These are phyloP conservation scores for Ministeria vibrans DNA, from an alignment of 78 protist species.

Conservation along the genomic window DNA sequence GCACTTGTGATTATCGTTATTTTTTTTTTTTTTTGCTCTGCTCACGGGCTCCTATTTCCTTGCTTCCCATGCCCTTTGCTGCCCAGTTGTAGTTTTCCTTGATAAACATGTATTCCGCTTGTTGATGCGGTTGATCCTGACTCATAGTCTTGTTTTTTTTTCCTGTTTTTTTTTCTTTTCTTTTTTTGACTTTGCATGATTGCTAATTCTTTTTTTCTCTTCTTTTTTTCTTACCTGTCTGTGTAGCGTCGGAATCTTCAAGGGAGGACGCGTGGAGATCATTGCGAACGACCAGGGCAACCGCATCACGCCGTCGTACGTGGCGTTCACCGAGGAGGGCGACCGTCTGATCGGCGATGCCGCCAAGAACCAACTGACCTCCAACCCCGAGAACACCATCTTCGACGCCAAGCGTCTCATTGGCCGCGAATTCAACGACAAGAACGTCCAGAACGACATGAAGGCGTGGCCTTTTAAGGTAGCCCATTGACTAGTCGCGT, in stretches of 20 bases:
- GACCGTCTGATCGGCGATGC: slow-evolving; percentile 94
- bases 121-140: neutral
- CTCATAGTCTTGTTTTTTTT: neutral
- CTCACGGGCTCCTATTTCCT: slow-evolving; percentile 37
- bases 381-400: slow-evolving; percentile 94
- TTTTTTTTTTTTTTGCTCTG: too few relatives aligned
- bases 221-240: neutral
- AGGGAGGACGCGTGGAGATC: slow-evolving; percentile 77
- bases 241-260: slow-evolving; percentile 40
- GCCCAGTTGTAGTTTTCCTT: too few relatives aligned
- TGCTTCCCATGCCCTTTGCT: neutral
- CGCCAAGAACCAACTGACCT: slow-evolving; percentile 82
- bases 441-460: slow-evolving; percentile 85
- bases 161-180: neutral
- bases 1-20: too few relatives aligned
- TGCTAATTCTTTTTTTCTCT: neutral
- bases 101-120: neutral
- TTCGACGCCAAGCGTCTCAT: slow-evolving; percentile 95
- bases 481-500: too few relatives aligned
- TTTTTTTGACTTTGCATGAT: neutral
- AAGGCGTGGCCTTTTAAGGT: too few relatives aligned
- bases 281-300: slow-evolving; percentile 91
- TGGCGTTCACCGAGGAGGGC: slow-evolving; percentile 89
- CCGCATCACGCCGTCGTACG: slow-evolving; percentile 90
- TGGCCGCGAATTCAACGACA: slow-evolving; percentile 88